Evolutionary conservation across 768 basidiomycete species (phyloP), one percentile per base, ranked within the genome.

Genomic region (Mycena filopes): DNA sequence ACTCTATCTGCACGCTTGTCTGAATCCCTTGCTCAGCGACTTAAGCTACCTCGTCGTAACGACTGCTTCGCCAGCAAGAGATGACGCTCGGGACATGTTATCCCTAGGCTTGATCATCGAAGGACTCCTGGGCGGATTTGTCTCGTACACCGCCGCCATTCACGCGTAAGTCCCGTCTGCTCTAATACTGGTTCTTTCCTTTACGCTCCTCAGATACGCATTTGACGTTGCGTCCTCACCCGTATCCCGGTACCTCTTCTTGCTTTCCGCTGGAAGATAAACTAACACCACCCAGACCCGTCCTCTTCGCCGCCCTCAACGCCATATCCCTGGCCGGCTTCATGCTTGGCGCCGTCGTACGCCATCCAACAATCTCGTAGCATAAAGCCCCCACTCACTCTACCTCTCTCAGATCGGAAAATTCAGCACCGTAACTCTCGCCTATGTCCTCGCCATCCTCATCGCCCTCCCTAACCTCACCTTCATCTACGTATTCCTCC

Each of bases 101-200:
- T 67, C 66, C 16, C 40, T 67, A 10, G 66, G 49, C 16, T 28
- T 67, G 13, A 67, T 67, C n/a, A 40, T 63, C 11, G 60, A 58
- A 26, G 66, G 66, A 20, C 55, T 67, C 5, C 55, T 67, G 26
- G 66, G 66, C 7, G 66, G 66, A 2, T 63, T 56, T 28, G 55
- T 54, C n/a, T 36, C 60, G 3, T 67, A 57, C 25, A 56, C 43
- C 23, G 66, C 49, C 18, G 66, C 38, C 26, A 45, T 51, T 1
- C 55, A 67, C 45, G 66, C 66, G 60, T 67, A 53, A 21, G 66
- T 56, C 9, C 13, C 4, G 8, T n/a, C n/a, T 11, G 5, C 16
- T 50, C 6, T 15, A 28, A 6, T 1, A 21, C 20, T 33, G 23
- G 8, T 36, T 9, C 36, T 28, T 20, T 29, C 13, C 12, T 29